These are phyloP conservation scores for Elymus sibiricus DNA, from an alignment of 176 grass and related monocot genomes.

Conservation along the genomic window DNA sequence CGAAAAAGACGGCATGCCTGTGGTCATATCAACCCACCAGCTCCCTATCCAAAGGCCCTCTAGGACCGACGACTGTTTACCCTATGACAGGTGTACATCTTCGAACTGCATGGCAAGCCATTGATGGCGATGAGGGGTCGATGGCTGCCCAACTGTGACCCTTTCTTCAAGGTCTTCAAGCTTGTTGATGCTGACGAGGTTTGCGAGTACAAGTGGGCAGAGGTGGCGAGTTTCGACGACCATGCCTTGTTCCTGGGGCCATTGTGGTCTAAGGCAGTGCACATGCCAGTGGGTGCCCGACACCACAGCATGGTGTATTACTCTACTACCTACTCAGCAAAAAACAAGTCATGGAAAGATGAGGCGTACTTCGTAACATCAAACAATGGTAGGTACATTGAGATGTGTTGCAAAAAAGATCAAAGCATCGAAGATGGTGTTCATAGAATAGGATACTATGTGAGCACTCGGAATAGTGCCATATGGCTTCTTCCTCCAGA, in stretches of 20 bases:
- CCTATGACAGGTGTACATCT: neutral
- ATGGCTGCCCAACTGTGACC: no score
- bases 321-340: no score
- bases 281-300: neutral
- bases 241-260: no score
- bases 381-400: neutral
- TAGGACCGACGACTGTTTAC: rapidly evolving
- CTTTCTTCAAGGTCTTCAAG: no score
- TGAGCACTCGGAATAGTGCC: neutral
- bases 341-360: no score
- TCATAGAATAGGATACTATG: neutral
- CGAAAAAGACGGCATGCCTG: neutral
- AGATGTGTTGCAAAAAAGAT: neutral
- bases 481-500: neutral
- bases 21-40: neutral
- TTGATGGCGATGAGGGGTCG: no score
- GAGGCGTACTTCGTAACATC: neutral
- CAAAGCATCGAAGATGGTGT: neutral
- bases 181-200: no score
- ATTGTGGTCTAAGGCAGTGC: neutral
- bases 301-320: neutral
- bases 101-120: neutral
- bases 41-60: neutral
- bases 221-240: no score
- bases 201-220: no score